Evolutionary conservation across 805 yeast genomes (phyloP), one percentile per base, ranked within the genome.

Genomic region (Geotrichum ghanense): DNA sequence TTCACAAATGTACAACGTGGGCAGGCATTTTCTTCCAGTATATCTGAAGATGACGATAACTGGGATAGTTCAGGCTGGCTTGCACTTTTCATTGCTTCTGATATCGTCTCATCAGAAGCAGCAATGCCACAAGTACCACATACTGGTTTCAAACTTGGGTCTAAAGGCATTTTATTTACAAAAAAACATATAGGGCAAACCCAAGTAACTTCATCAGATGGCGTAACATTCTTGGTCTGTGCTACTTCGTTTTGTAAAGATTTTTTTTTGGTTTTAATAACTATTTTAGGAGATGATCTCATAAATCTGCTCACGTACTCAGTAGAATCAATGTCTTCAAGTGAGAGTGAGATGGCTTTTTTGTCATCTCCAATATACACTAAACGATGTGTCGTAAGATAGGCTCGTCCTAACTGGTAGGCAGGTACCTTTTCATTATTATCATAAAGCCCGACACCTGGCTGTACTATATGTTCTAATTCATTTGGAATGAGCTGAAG

Each of bases 171-270:
- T 9, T 60, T 62, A 56, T 87, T 86, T 22, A 79, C 69, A 58
- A 70, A 83, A n/a, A 78, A 76, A 62, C 98, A 90, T 2, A 92
- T 89, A n/a, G 83, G 81, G 61, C 98, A 90, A 1, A 74, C 72
- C 98, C 98, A 90, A 24, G 71, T 66, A 16, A 59, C 50, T 12
- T 45, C 42, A 44, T 42, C 35, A 22, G 17, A 40, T 16, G 17
- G 45, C 6, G 46, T 46, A 41, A 39, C 45, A 34, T 45, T 19
- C 2, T 51, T 22, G 7, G 47, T 46, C 17, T 44, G 45, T 47
- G 43, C n/a, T 23, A 12, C 37, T n/a, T 6, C 14, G 19, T 31
- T 19, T 31, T 31, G 12, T 7, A 24, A 7, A 12, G 27, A 23
- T 10, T 3, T 43, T 20, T 53, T 47, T 41, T 58, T 65, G 46